Percentiles rank a stretch among this genome's conserved stretches.
Evolutionary conservation across 2,329 filamentous ascomycete genomes (phyloP).

Genomic region (Fonsecaea erecta): DNA sequence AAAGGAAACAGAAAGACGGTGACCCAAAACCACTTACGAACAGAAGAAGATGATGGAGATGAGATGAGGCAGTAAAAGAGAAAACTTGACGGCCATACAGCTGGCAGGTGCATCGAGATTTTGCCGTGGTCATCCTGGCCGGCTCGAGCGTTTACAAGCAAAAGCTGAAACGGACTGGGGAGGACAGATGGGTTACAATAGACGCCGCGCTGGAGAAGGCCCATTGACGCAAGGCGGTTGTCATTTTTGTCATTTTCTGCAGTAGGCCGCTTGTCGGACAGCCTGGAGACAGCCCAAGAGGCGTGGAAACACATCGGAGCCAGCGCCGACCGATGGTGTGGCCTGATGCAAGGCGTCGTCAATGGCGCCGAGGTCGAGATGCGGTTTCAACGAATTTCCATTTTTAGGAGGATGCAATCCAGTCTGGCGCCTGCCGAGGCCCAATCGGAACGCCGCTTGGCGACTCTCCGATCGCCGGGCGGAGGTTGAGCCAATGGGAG

Average conservation of each 20-base stretch:
- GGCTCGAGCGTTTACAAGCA: slow-evolving; percentile 7
- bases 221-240: slow-evolving; percentile 4
- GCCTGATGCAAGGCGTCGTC: slow-evolving; percentile 5
- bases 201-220: slow-evolving; percentile 20
- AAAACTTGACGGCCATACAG: slow-evolving; percentile 18
- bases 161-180: slow-evolving; percentile 25
- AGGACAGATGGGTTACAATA: slow-evolving; percentile 16
- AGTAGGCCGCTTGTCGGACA: slow-evolving; percentile 4
- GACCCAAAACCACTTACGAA: slow-evolving; percentile 11
- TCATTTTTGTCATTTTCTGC: slow-evolving; percentile 20
- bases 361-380: background rate
- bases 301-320: background rate
- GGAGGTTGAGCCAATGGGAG: slow-evolving; percentile 16
- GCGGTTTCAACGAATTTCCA: slow-evolving; percentile 11
- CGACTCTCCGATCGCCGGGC: slow-evolving; percentile 12
- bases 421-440: slow-evolving; percentile 21
- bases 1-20: slow-evolving; percentile 7
- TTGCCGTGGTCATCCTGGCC: slow-evolving; percentile 26
- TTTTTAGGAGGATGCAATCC: slow-evolving; percentile 17
- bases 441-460: slow-evolving; percentile 20
- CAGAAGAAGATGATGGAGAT: slow-evolving; percentile 14
- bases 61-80: slow-evolving; percentile 17
- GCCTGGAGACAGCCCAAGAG: background rate
- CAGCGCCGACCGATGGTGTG: slow-evolving; percentile 6
- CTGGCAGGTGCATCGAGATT: background rate